These are phyloP conservation scores for Fusarium longipes DNA, from an alignment of 2,329 filamentous ascomycete species.

Conservation along the genomic window DNA sequence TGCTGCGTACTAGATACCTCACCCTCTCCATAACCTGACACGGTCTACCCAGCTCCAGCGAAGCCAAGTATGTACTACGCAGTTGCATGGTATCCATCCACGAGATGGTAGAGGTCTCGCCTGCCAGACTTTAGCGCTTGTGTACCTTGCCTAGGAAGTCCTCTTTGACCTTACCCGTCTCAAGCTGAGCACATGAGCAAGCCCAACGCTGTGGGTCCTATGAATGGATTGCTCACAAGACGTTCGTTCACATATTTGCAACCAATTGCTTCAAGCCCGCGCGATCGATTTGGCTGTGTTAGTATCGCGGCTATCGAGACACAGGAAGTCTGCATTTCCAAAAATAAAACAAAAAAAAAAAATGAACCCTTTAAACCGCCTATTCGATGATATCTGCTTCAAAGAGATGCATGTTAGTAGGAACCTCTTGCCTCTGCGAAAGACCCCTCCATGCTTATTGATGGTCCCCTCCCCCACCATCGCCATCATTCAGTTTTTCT, in stretches of 20 bases:
- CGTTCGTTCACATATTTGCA: constrained; percentile 29
- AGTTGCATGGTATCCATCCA: constrained; percentile 9
- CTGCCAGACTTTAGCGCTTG: constrained; percentile 25
- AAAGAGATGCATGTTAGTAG: neutral
- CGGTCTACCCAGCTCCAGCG: neutral
- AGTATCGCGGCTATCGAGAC: neutral
- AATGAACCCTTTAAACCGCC: no score
- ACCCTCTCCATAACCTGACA: no score
- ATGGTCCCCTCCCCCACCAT: constrained; percentile 14
- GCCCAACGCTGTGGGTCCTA: constrained; percentile 55
- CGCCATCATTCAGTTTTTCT: neutral
- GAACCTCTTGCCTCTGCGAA: neutral
- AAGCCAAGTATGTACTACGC: neutral
- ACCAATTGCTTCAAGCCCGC: constrained; percentile 21
- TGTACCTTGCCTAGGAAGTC: constrained; percentile 22
- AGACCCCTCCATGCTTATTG: no score
- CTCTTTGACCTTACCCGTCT: constrained; percentile 51
- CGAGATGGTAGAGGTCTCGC: constrained; percentile 17
- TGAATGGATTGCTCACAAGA: constrained; percentile 40
- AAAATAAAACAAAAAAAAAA: constrained; percentile 4
- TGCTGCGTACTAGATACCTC: no score
- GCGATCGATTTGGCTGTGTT: neutral
- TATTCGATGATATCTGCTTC: constrained; percentile 2
- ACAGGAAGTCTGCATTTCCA: neutral
- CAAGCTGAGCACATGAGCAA: constrained; percentile 61